These are phyloP conservation scores for Nicotiana obtusifolia DNA, from an alignment of 257 asterid genomes.

Conservation along the genomic window DNA sequence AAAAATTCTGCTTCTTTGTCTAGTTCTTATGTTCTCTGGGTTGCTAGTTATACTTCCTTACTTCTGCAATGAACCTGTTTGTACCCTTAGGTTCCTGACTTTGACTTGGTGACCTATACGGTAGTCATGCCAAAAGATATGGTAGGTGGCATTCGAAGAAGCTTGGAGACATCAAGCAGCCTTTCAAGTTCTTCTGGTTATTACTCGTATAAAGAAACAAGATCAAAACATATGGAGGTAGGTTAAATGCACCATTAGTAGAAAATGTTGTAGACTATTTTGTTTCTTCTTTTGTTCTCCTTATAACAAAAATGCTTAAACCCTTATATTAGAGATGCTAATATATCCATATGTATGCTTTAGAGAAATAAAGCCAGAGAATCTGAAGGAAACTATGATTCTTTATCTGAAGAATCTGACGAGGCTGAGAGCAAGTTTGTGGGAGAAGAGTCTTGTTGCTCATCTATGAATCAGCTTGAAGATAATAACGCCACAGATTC, in stretches of 20 bases:
- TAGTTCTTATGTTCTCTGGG: background rate
- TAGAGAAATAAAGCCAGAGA: slow-evolving; percentile 34
- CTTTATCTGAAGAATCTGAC: slow-evolving; percentile 65
- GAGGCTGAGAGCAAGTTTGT: slow-evolving; percentile 82
- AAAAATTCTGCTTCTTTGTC: background rate
- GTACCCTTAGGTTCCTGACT: slow-evolving; percentile 62
- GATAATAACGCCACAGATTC: slow-evolving; percentile 27
- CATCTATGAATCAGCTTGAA: slow-evolving; percentile 33
- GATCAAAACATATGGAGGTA: slow-evolving; percentile 43
- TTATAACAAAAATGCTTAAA: background rate
- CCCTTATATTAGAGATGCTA: slow-evolving; percentile 8
- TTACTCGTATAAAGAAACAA: slow-evolving; percentile 35
- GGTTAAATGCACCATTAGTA: background rate
- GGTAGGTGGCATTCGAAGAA: slow-evolving; percentile 66
- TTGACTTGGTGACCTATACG: slow-evolving; percentile 56
- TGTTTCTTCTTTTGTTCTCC: background rate
- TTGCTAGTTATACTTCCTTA: slow-evolving; percentile 1
- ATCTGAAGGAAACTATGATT: slow-evolving; percentile 36
- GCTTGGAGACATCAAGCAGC: slow-evolving; percentile 74
- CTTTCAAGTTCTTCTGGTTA: slow-evolving; percentile 58
- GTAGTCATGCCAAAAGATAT: slow-evolving; percentile 73
- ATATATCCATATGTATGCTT: slow-evolving; percentile 9
- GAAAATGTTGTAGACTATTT: background rate
- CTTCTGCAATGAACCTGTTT: background rate
- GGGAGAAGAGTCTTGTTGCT: slow-evolving; percentile 41